Base-by-base conservation (phyloP, 129 eudicot species). In the Flaveria ramosissima region DNA sequence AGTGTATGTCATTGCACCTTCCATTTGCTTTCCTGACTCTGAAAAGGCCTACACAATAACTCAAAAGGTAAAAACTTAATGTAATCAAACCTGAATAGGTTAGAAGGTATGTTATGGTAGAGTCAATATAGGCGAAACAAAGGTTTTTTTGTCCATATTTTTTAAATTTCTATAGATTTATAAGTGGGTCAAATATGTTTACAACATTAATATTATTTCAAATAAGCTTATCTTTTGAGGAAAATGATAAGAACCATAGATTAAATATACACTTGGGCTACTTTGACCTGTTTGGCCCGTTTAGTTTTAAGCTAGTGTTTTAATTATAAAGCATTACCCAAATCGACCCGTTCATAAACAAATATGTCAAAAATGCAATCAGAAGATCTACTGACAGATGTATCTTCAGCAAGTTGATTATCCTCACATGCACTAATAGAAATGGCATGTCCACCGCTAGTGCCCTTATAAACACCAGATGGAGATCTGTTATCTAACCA, bases 1-100 rank as follows among this genome's bases (percentile, higher is more conserved):
- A 62, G 88, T 82, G 80, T 64, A 73, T 11, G 97, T 92, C 97
- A 92, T 87, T 75, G 92, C 96, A 68, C 97, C 97, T 65, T 79
- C 84, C 93, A 87, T 88, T 48, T 80, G 86, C 50, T 79, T 92
- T 59, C 88, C 92, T 1, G 69, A 11, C 9, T 81, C 69, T 42
- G 92, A 83, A 84, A 89, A 84, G 15, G 88, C 89, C 96, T 92
- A 87, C 77, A 77, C 20, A 71, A 72, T 3, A 52, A 30, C 3
- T 51, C 17, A 23, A 27, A 50, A 50, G 21, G 24, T 17, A 9
- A 48, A 50, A 23, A 16, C 1, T 36, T 3, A 47, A 20, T 7
- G 11, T 56, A 41, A 8, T 36, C 26, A 32, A 17, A 67, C 56
- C 26, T 9, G 19, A 30, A 11, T 55, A 55, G 14, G 39, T 10